Conservation (phyloP, 2,329 filamentous ascomycete genomes). For the Phoma herbarum region DNA sequence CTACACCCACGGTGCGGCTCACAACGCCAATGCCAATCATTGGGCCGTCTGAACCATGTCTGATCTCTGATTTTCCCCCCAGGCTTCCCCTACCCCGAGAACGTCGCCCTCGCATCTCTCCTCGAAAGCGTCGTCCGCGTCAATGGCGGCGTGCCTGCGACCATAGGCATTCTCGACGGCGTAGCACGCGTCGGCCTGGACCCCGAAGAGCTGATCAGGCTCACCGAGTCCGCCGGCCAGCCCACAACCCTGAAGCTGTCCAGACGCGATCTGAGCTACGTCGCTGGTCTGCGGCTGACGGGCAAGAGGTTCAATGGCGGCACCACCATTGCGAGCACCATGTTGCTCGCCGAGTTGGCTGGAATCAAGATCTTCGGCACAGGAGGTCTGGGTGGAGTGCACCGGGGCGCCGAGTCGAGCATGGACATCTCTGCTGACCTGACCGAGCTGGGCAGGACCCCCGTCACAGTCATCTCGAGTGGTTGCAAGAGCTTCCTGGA, state of each 20-base stretch:
- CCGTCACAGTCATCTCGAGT: conserved; percentile 86
- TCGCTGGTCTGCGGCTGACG: conserved; percentile 74
- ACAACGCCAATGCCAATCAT: too few relatives aligned
- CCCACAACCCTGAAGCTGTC: conserved; percentile 82
- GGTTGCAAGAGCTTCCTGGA: conserved; percentile 98
- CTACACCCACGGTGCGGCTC: conserved; percentile 82
- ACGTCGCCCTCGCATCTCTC: conserved; percentile 76
- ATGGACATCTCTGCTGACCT: conserved; percentile 97
- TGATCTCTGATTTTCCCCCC: conserved; percentile 22
- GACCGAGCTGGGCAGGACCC: conserved; percentile 88
- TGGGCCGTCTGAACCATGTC: too few relatives aligned
- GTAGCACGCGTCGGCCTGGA: conserved; percentile 81
- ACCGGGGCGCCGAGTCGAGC: conserved; percentile 83
- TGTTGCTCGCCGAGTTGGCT: conserved; percentile 84
- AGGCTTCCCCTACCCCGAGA: conserved; percentile 77
- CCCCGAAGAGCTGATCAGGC: conserved; percentile 74
- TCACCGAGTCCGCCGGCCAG: conserved; percentile 71
- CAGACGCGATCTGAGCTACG: conserved; percentile 82
- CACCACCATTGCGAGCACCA: conserved; percentile 92
- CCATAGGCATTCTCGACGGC: conserved; percentile 87
- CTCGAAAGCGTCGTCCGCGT: conserved; percentile 83
- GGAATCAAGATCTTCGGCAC: conserved; percentile 95
- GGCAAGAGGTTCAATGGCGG: conserved; percentile 81
- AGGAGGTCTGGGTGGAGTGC: conserved; percentile 92
- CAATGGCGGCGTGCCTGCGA: conserved; percentile 83